These are phyloP conservation scores for Leccinum ochraceum DNA, from an alignment of 768 basidiomycete genomes.

Conservation along the genomic window DNA sequence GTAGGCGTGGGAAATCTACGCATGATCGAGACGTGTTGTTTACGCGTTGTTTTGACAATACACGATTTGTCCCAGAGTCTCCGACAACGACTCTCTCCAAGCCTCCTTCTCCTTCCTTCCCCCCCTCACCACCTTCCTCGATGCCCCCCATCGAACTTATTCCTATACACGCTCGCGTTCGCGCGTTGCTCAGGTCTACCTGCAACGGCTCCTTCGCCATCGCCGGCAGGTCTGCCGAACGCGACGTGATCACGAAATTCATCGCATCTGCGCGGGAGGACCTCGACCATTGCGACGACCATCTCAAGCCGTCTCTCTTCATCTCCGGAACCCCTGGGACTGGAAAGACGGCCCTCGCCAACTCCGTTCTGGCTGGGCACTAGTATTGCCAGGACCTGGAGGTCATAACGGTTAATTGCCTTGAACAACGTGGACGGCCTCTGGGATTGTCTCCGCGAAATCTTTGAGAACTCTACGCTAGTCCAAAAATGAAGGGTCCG, in stretches of 20 bases:
- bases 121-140: slow-evolving; percentile 51
- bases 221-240: slow-evolving; percentile 70
- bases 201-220: slow-evolving; percentile 57
- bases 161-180: slow-evolving; percentile 60
- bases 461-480: slow-evolving; percentile 41
- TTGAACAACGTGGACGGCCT: slow-evolving; percentile 64
- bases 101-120: slow-evolving; percentile 35
- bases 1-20: slow-evolving; percentile 18
- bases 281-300: slow-evolving; percentile 6
- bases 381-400: slow-evolving; percentile 42
- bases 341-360: slow-evolving; percentile 86
- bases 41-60: slow-evolving; percentile 31
- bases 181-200: slow-evolving; percentile 70
- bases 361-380: slow-evolving; percentile 54
- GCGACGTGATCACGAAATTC: slow-evolving; percentile 57
- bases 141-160: slow-evolving; percentile 50
- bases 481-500: slow-evolving; percentile 39
- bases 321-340: slow-evolving; percentile 94
- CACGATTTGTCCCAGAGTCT: background rate
- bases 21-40: slow-evolving; percentile 28
- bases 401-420: slow-evolving; percentile 68
- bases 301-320: slow-evolving; percentile 58
- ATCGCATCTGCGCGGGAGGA: slow-evolving; percentile 52
- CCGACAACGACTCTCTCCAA: slow-evolving; percentile 29
- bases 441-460: slow-evolving; percentile 69